Percentiles rank a stretch among this genome's conserved stretches.
Conservation (phyloP, 768 basidiomycete genomes). For the Sistotremastrum niveocremeum region DNA sequence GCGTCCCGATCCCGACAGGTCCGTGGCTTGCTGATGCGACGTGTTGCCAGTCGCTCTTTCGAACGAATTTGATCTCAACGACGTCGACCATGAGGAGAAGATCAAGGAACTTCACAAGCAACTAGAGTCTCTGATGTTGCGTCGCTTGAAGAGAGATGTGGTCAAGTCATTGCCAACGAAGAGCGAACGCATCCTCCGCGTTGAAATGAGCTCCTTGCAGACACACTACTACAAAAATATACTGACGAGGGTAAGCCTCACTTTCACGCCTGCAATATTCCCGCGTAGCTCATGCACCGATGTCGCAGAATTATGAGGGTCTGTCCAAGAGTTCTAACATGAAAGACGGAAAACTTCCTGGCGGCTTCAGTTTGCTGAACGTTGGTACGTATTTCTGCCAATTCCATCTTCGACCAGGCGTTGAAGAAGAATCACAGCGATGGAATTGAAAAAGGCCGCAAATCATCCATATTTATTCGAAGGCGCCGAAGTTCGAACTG, state of each 20-base stretch:
- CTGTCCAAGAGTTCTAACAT: constrained; percentile 82
- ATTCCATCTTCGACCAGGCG: not conserved
- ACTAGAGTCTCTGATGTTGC: constrained; percentile 85
- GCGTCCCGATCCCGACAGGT: constrained; percentile 13
- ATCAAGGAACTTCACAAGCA: constrained; percentile 94
- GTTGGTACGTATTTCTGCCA: constrained; percentile 41
- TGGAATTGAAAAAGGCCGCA: constrained; percentile 98
- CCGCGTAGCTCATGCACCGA: constrained; percentile 3
- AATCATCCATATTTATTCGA: constrained; percentile 98
- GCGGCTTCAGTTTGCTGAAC: constrained; percentile 82
- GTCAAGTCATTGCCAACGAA: constrained; percentile 93
- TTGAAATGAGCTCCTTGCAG: constrained; percentile 94
- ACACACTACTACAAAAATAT: constrained; percentile 99
- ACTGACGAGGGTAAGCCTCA: constrained; percentile 57
- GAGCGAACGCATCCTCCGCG: constrained; percentile 93
- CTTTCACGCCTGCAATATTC: not conserved
- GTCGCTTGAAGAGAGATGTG: constrained; percentile 91
- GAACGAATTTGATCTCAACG: constrained; percentile 90
- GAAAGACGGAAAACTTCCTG: constrained; percentile 34
- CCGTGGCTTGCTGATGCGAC: not conserved
- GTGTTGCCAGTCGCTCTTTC: constrained; percentile 61
- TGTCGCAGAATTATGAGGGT: constrained; percentile 74
- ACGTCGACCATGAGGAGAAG: constrained; percentile 84
- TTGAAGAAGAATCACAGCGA: constrained; percentile 37
- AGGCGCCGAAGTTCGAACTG: constrained; percentile 64